Evolutionary conservation across 148 eudicot species (phyloP).

Genomic region (Pharnaceum exiguum): DNA sequence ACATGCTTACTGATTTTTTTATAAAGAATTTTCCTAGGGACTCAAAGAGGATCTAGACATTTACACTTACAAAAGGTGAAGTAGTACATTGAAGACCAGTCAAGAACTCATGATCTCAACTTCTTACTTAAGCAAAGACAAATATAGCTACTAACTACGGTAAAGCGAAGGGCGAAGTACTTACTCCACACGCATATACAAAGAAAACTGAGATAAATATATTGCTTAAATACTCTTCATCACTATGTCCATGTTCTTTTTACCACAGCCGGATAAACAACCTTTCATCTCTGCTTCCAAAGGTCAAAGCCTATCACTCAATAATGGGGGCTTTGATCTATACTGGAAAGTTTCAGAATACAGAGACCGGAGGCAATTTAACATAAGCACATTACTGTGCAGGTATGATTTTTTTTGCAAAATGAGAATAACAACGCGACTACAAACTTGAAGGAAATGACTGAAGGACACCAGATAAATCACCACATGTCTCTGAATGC

Average conservation of each 20-base stretch:
- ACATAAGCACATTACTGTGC: constrained; percentile 27
- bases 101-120: no score
- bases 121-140: no score
- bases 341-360: constrained; percentile 18
- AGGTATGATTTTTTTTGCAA: constrained; percentile 19
- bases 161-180: no score
- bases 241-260: constrained; percentile 19
- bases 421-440: neutral
- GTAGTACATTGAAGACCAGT: no score
- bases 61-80: no score
- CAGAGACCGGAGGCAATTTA: constrained; percentile 65
- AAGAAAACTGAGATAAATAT: constrained; percentile 6
- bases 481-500: constrained; percentile 17
- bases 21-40: no score
- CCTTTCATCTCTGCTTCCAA: constrained; percentile 53
- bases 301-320: constrained; percentile 2
- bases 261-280: constrained; percentile 52
- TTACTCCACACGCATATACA: no score
- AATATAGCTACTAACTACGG: no score
- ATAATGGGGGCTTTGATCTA: neutral
- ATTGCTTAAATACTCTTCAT: neutral
- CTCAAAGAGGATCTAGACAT: no score
- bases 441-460: constrained; percentile 18
- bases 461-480: constrained; percentile 19
- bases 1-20: no score